A percentile compares a stretch with the other conserved stretches of the same genome.
Conservation (phyloP, 106 monocot species). For the Acorus calamus region DNA sequence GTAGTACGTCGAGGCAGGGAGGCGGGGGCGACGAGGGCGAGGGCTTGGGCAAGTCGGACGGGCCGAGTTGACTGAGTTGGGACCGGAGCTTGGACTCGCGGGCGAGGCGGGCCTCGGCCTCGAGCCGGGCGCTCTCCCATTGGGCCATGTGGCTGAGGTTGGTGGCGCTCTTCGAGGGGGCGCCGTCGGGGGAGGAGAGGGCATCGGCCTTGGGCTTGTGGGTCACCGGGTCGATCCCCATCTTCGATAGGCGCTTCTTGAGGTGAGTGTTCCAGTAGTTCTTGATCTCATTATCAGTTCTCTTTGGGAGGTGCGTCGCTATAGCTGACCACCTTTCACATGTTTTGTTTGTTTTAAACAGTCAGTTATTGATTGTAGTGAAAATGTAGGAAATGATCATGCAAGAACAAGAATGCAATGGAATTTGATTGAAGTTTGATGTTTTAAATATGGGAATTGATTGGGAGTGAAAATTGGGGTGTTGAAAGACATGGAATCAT, state of each 20-base stretch:
- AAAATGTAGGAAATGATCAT: too few relatives aligned
- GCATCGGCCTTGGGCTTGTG: constrained; percentile 51
- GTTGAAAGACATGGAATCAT: not conserved
- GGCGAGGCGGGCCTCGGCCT: constrained; percentile 62
- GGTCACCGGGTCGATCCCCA: constrained; percentile 78
- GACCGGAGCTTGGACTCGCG: constrained; percentile 48
- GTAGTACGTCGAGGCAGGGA: constrained; percentile 18
- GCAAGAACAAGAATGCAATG: too few relatives aligned
- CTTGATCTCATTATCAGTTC: constrained; percentile 87
- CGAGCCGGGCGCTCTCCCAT: constrained; percentile 81
- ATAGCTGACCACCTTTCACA: constrained; percentile 64
- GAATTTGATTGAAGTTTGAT: too few relatives aligned
- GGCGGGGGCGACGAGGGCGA: not conserved
- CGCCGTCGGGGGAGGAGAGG: constrained; percentile 10
- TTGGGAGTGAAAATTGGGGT: not conserved
- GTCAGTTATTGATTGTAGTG: too few relatives aligned
- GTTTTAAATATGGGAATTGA: too few relatives aligned
- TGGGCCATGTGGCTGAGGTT: constrained; percentile 83
- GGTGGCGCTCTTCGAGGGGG: constrained; percentile 29
- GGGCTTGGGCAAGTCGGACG: constrained; percentile 1
- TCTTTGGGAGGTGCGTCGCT: constrained; percentile 63
- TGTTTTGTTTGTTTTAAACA: too few relatives aligned
- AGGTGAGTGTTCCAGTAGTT: constrained; percentile 88
- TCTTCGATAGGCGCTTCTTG: constrained; percentile 65
- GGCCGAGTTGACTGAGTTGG: too few relatives aligned